phyloP scores from a whole-genome alignment of 2,329 filamentous ascomycete genomes.

The Aspergillus spinulosporus region DNA sequence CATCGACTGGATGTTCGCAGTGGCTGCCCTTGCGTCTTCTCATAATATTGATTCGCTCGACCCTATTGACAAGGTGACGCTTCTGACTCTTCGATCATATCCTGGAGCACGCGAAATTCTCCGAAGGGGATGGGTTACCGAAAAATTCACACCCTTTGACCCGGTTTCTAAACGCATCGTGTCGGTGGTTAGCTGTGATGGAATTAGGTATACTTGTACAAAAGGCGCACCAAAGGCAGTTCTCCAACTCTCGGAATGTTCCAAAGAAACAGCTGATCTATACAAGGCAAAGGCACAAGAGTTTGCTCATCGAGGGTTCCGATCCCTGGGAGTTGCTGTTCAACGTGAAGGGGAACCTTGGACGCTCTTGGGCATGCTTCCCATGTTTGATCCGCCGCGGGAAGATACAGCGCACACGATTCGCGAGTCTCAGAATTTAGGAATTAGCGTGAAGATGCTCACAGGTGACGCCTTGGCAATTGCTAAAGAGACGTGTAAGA shows the following conservation, averaged over 20 bases:
- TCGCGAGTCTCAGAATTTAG: conserved; percentile 71
- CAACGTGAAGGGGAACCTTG: conserved; percentile 73
- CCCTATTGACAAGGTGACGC: conserved; percentile 77
- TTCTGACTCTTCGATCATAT: conserved; percentile 71
- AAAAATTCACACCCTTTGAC: conserved; percentile 71
- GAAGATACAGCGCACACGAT: conserved; percentile 78
- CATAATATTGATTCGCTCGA: conserved; percentile 77
- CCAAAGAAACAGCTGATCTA: conserved; percentile 61
- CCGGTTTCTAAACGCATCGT: conserved; percentile 80
- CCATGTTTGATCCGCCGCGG: conserved; percentile 78
- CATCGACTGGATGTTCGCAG: conserved; percentile 82
- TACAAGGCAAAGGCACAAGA: conserved; percentile 73
- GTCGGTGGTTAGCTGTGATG: conserved; percentile 65
- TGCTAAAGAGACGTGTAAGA: conserved; percentile 79
- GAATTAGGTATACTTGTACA: conserved; percentile 69
- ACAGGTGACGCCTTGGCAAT: conserved; percentile 79
- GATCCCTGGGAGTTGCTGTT: conserved; percentile 74
- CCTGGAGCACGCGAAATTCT: conserved; percentile 74
- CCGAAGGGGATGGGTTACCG: conserved; percentile 70
- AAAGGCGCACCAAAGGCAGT: conserved; percentile 78
- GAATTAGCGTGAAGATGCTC: conserved; percentile 78
- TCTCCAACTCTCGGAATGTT: conserved; percentile 67
- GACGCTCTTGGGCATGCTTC: conserved; percentile 73
- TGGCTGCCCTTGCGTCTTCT: conserved; percentile 72
- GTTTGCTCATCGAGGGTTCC: conserved; percentile 76